Conservation (phyloP, 495 filamentous ascomycete species). For the Massariosphaeria phaeospora region DNA sequence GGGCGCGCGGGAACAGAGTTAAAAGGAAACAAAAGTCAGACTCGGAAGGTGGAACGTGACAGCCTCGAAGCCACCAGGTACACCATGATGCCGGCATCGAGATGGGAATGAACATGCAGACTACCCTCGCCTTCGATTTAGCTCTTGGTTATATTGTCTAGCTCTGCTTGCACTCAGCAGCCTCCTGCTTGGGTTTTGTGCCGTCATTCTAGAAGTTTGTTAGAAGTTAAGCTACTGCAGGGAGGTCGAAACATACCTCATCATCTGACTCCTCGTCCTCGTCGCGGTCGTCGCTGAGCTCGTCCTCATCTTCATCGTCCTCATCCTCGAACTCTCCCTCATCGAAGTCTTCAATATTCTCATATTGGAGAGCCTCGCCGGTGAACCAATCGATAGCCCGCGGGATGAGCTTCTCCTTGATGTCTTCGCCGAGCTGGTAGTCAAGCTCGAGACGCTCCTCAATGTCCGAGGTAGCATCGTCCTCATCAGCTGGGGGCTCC, state of each 20-base stretch:
- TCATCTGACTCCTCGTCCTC: slow-evolving; percentile 90
- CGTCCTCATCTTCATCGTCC: slow-evolving; percentile 87
- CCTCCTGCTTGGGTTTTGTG: slow-evolving; percentile 96
- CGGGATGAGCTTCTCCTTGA: slow-evolving; percentile 99
- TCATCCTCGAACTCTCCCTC: slow-evolving; percentile 80
- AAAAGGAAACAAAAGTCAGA: slow-evolving; percentile 6
- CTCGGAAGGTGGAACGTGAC: slow-evolving; percentile 5
- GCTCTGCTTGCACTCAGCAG: slow-evolving; percentile 99
- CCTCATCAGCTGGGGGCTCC: slow-evolving; percentile 70
- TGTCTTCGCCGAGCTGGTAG: slow-evolving; percentile 98
- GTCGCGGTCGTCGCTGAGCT: slow-evolving; percentile 74
- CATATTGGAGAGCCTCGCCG: slow-evolving; percentile 93
- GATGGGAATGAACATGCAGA: slow-evolving; percentile 20
- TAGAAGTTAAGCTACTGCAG: slow-evolving; percentile 3
- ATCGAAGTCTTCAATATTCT: slow-evolving; percentile 84
- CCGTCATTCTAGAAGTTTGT: slow-evolving; percentile 69
- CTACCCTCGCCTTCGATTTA: slow-evolving; percentile 14
- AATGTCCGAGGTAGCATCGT: slow-evolving; percentile 80
- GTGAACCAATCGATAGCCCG: slow-evolving; percentile 99
- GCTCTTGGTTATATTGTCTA: too few relatives aligned
- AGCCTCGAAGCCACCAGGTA: slow-evolving; percentile 10
- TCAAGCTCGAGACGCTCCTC: slow-evolving; percentile 98
- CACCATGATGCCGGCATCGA: slow-evolving; percentile 31
- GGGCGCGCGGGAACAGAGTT: background rate
- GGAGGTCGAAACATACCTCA: slow-evolving; percentile 60